Base-by-base conservation (phyloP, 1,284 basidiomycete genomes). In the Malassezia psittaci region DNA sequence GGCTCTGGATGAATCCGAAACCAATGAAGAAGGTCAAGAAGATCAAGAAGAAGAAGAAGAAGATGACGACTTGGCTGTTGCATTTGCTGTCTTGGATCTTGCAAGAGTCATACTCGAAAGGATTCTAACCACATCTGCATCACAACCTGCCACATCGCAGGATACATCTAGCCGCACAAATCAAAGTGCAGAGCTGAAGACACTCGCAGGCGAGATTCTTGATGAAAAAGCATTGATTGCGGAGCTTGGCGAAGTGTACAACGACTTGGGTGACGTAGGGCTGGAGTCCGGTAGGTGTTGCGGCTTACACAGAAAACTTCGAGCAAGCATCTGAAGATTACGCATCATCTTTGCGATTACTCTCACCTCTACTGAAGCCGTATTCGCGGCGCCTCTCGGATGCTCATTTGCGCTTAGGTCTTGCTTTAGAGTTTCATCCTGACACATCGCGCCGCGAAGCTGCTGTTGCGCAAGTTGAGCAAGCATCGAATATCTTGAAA, bases 341-440 rank as follows among this genome's bases (percentile, higher is more conserved):
- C 52, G 52, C 48, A 2, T 54, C 60, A 5, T 57, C 63, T 9
- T 62, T 74, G 15, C 48, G 62, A 10, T 35, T 68, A 19, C 52
- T 74, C 21, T n/a, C 44, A 3, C 66, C 66, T 1, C 52, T 71
- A 2, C 61, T 72, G 38, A 54, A 62, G 36, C 51, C 63, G 3
- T 65, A 69, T 40, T 72, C 70, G 16, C 65, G 71, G 18, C 60
- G 71, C 10, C 60, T 74, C 3, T 70, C 69, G 3, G 71, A 74
- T 49, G 71, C 68, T 3, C 64, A 72, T 29, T 52, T 74, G 37
- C 69, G 71, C 12, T 57, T 72, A 5, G 71, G 68, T 3, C 61
- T 74, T 5, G 71, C 71, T 5, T 63, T 74, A 12, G 71, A 74
- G 40, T 74, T 67, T 51, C 71, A 74, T 32, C 71, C 71, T 0